Evolutionary conservation across 2,329 filamentous ascomycete genomes (phyloP), one percentile per base, ranked within the genome.

Genomic region (Colletotrichum acutatum): DNA sequence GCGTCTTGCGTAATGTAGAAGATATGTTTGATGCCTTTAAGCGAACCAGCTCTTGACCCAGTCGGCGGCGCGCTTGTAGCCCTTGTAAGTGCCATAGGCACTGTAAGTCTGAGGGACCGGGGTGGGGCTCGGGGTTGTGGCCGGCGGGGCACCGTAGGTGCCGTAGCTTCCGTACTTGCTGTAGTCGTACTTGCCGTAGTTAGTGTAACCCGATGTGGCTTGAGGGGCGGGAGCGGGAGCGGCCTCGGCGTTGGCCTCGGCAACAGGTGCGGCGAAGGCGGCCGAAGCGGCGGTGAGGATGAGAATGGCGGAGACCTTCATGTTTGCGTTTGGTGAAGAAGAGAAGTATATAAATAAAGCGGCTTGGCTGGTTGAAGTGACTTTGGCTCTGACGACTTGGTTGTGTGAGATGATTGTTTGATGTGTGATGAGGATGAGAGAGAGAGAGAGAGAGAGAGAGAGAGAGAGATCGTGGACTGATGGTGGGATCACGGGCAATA

Each of bases 251-350:
- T 76, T 74, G 12, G 78, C 58, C 59, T 59, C 34, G 2, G 70
- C 14, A 32, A 70, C 61, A 11, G 74, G 74, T 5, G 67, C 74
- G 14, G 73, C 73, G 12, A 81, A 49, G 49, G 72, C 71, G 32
- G 77, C 79, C 19, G 76, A 74, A 42, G 76, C 66, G 61, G 76
- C 73, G 57, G 78, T 74, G 68, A 80, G 63, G 63, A 80, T 66
- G 34, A 81, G 61, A 56, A 77, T 68, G 57, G 78, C 56, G 62
- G 77, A 73, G 46, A 81, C 66, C 77, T 81, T 82, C 81, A 82
- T 82, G 6, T 68, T 80, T 65, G 11, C 28, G 66, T 9, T 14
- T 69, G 66, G 16, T 59, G 53, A 24, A n/a, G 12, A 26, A 22
- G 34, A n/a, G 24, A 32, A 24, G 49, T 53, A 3, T 24, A 12